Percentiles rank a stretch among this genome's conserved stretches.
Conservation (phyloP, 768 basidiomycete species). For the Lyophyllum shimeji region DNA sequence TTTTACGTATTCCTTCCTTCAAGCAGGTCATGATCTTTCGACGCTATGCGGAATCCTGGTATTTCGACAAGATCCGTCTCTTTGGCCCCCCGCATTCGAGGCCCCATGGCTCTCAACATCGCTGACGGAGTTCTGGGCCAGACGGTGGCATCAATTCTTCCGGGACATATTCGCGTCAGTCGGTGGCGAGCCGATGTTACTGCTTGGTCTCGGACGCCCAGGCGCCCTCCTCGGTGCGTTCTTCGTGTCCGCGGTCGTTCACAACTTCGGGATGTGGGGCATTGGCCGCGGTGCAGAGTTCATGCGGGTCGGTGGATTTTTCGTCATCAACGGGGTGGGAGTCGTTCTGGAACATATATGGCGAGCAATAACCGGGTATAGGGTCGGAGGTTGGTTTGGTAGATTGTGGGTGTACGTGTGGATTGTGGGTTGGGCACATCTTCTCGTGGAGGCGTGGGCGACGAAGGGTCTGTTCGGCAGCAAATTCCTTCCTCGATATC, state of each 20-base stretch:
- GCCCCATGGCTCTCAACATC: slow-evolving; percentile 58
- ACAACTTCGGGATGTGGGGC: slow-evolving; percentile 57
- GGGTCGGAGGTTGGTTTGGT: slow-evolving; percentile 48
- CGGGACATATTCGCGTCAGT: slow-evolving; percentile 53
- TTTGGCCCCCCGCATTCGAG: slow-evolving; percentile 68
- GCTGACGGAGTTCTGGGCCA: slow-evolving; percentile 59
- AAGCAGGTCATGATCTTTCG: slow-evolving; percentile 37
- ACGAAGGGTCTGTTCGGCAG: slow-evolving; percentile 40
- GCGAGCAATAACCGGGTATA: slow-evolving; percentile 39
- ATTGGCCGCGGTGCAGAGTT: slow-evolving; percentile 56
- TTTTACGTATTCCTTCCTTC: slow-evolving; percentile 43
- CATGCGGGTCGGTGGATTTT: slow-evolving; percentile 44
- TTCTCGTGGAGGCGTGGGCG: slow-evolving; percentile 52
- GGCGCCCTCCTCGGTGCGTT: slow-evolving; percentile 60
- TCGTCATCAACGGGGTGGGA: slow-evolving; percentile 56
- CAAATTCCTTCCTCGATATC: slow-evolving; percentile 32
- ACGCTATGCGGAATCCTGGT: slow-evolving; percentile 44
- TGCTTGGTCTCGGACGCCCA: slow-evolving; percentile 42
- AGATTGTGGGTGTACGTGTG: slow-evolving; percentile 52
- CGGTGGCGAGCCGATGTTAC: slow-evolving; percentile 45
- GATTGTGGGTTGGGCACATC: slow-evolving; percentile 45
- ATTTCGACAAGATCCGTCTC: slow-evolving; percentile 45
- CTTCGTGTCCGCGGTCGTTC: slow-evolving; percentile 56
- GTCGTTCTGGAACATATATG: slow-evolving; percentile 48
- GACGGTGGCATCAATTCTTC: slow-evolving; percentile 70